Evolutionary conservation across 371 early-diverging fungal species (phyloP).

Genomic region (Lichtheimia ramosa): DNA sequence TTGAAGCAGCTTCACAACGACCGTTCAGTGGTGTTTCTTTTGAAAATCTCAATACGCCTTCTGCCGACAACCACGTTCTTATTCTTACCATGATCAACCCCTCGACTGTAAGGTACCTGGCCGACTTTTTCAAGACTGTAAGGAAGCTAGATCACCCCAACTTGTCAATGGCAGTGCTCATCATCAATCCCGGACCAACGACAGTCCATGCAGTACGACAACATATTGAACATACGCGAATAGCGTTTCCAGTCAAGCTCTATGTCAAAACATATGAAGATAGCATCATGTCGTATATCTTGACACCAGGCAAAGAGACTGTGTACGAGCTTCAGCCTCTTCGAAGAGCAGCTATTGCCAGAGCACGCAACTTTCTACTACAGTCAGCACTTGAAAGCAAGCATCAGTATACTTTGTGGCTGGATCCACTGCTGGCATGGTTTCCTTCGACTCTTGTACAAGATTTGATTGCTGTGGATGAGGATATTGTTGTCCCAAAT

Average conservation of each 20-base stretch:
- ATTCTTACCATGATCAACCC: slow-evolving; percentile 14
- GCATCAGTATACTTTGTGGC: slow-evolving; percentile 57
- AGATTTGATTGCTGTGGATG: slow-evolving; percentile 47
- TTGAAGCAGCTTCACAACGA: neutral
- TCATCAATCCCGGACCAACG: slow-evolving; percentile 18
- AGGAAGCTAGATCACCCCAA: slow-evolving; percentile 9
- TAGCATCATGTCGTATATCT: slow-evolving; percentile 5
- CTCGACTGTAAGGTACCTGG: slow-evolving; percentile 3
- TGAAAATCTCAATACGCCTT: slow-evolving; percentile 7
- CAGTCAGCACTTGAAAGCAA: slow-evolving; percentile 45
- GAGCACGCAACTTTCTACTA: slow-evolving; percentile 52
- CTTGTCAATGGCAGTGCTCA: slow-evolving; percentile 12
- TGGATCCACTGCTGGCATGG: slow-evolving; percentile 51
- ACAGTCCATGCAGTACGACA: slow-evolving; percentile 16
- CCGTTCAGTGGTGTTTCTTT: slow-evolving; percentile 7
- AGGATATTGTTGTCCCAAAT: slow-evolving; percentile 59
- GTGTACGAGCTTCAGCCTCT: slow-evolving; percentile 43
- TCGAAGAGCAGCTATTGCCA: slow-evolving; percentile 48
- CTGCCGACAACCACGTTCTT: slow-evolving; percentile 2
- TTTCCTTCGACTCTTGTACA: slow-evolving; percentile 44
- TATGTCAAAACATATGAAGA: slow-evolving; percentile 33
- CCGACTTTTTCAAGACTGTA: slow-evolving; percentile 10
- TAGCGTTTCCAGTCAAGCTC: slow-evolving; percentile 19
- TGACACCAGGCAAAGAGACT: slow-evolving; percentile 23
- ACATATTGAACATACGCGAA: slow-evolving; percentile 8